Evolutionary conservation across 2,329 filamentous ascomycete genomes (phyloP).

Genomic region (Fusarium multiceps): DNA sequence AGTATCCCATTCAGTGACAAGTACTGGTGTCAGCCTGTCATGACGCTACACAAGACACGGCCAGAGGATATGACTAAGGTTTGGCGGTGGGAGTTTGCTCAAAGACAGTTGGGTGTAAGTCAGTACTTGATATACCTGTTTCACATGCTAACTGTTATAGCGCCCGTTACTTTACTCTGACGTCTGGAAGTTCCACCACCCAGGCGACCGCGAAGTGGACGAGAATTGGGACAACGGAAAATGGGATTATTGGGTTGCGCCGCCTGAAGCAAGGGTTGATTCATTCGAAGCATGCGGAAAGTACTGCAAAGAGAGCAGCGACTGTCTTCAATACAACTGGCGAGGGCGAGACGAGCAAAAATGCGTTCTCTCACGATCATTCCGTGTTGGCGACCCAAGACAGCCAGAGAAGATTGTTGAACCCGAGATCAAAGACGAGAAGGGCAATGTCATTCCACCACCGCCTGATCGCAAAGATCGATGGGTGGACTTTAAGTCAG

Average conservation of each 20-base stretch:
- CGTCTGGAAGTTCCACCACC: slow-evolving; percentile 53
- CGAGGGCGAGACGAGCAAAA: slow-evolving; percentile 47
- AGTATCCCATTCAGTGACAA: slow-evolving; percentile 58
- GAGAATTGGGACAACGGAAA: slow-evolving; percentile 50
- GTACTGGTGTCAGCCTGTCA: slow-evolving; percentile 63
- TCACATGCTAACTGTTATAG: slow-evolving; percentile 32
- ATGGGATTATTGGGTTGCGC: slow-evolving; percentile 47
- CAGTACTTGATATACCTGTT: not conserved
- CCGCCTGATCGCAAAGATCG: slow-evolving; percentile 32
- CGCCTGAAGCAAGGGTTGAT: slow-evolving; percentile 41
- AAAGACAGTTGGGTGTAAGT: slow-evolving; percentile 50
- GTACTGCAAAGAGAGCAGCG: slow-evolving; percentile 42
- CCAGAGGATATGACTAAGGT: slow-evolving; percentile 61
- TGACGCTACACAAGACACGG: slow-evolving; percentile 61
- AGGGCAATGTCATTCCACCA: slow-evolving; percentile 40
- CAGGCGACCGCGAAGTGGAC: slow-evolving; percentile 39
- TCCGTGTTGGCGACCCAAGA: slow-evolving; percentile 45
- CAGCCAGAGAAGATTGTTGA: slow-evolving; percentile 41
- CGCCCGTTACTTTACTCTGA: slow-evolving; percentile 53
- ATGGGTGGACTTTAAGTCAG: slow-evolving; percentile 48
- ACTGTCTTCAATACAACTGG: slow-evolving; percentile 50
- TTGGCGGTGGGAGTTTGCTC: slow-evolving; percentile 58
- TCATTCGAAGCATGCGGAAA: slow-evolving; percentile 46
- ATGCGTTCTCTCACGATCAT: slow-evolving; percentile 46
- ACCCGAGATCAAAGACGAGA: slow-evolving; percentile 42